Base-by-base conservation (phyloP, 1,284 basidiomycete species). In the Ceratobasidium sp. region DNA sequence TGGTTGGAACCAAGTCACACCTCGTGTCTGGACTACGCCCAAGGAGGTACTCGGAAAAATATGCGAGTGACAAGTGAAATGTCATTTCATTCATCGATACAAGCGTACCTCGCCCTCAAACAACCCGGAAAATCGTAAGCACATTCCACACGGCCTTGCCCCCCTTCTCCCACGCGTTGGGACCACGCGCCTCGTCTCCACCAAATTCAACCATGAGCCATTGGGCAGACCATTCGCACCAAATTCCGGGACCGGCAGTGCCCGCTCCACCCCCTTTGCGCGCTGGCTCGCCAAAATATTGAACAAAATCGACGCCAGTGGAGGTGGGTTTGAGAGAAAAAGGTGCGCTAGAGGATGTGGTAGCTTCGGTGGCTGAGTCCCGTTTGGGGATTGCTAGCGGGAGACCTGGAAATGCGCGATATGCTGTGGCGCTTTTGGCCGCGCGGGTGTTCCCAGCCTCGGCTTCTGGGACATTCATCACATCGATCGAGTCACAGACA, bases 201-300 rank as follows among this genome's bases (percentile, higher is more conserved):
- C 89, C 90, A 78, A 92, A 92, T 75, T 94, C 92, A 17, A 92
- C 84, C 88, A 92, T 89, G 27, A 94, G 75, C 1, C 92, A 92
- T 68, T 89, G 83, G 70, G 80, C 83, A n/a, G 85, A 82, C 93
- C 93, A 96, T 77, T 96, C 93, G 73, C 93, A 90, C 91, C 92
- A 96, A 71, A 95, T 93, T 20, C 87, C 88, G 72, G 95, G 91
- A 8, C 84, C 86, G 13, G 88, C 88, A 7, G 91, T 91, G 0
- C 91, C 92, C 10, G 86, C 81, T 0, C 93, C 92, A 27, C 93
- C 92, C 5, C 94, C 94, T 76, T 96, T 96, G 67, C 91, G 84
- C 74, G 85, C 85, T 6, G 94, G 94, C 78, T 96, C 94, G 20
- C 93, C 93, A 34, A 96, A 78, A 40, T 77, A 75, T 17, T 79